Percentiles rank a stretch among this genome's conserved stretches.
Evolutionary conservation across 1,284 basidiomycete species (phyloP).

Genomic region (Trichosporon asahii): DNA sequence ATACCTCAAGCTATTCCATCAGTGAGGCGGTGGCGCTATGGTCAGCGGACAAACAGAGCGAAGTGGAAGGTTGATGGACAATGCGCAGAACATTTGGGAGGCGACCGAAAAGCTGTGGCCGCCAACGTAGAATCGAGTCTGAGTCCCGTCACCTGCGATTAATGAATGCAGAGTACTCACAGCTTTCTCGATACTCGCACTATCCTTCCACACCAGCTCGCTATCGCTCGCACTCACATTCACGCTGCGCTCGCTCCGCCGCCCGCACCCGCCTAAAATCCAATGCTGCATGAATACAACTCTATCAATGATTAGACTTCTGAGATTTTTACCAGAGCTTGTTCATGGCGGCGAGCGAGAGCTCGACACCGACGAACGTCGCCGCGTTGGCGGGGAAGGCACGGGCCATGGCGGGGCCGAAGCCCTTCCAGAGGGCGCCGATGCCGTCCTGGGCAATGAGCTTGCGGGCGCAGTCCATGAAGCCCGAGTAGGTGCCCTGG

Average conservation of each 20-base stretch:
- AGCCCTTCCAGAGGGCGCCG: conserved; percentile 89
- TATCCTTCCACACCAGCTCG: too few relatives aligned
- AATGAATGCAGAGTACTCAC: too few relatives aligned
- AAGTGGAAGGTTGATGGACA: not conserved
- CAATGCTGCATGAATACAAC: conserved; percentile 12
- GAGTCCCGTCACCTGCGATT: not conserved
- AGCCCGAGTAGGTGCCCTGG: conserved; percentile 87
- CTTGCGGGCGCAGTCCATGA: conserved; percentile 88
- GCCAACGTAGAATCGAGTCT: too few relatives aligned
- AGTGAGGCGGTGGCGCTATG: too few relatives aligned
- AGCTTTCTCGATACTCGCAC: too few relatives aligned
- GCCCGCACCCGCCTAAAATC: not conserved
- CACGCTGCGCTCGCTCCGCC: not conserved
- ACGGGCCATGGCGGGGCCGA: conserved; percentile 93
- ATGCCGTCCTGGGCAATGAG: conserved; percentile 89
- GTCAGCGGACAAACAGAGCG: too few relatives aligned
- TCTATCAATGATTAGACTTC: not conserved
- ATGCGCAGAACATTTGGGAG: not conserved
- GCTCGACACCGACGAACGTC: conserved; percentile 52
- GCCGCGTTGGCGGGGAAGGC: conserved; percentile 60
- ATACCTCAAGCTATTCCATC: too few relatives aligned
- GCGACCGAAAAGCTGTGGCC: too few relatives aligned
- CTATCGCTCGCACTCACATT: not conserved
- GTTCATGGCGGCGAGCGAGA: conserved; percentile 52
- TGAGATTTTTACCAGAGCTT: conserved; percentile 34